Percentiles rank a stretch among this genome's conserved stretches.
These are phyloP conservation scores for Penicillium sp. DNA, from an alignment of 2,329 filamentous ascomycete species.

Conservation along the genomic window DNA sequence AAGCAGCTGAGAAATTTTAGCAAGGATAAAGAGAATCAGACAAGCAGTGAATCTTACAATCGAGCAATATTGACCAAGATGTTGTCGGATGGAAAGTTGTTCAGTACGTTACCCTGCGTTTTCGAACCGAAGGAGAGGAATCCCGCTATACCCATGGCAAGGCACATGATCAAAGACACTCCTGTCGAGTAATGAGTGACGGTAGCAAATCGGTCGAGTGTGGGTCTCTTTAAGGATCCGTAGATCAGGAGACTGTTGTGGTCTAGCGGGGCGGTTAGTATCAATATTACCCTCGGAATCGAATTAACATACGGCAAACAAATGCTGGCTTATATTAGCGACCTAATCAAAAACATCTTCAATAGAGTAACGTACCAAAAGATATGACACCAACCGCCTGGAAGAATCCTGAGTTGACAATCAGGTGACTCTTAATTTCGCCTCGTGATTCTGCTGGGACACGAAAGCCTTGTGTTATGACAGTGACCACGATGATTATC, in stretches of 20 bases:
- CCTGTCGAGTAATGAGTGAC: slow-evolving; percentile 93
- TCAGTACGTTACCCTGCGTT: slow-evolving; percentile 93
- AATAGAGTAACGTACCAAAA: slow-evolving; percentile 65
- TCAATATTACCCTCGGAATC: background rate
- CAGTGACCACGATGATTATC: slow-evolving; percentile 82
- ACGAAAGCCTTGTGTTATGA: slow-evolving; percentile 78
- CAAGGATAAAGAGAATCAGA: background rate
- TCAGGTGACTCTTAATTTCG: slow-evolving; percentile 67
- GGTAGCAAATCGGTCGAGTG: slow-evolving; percentile 87
- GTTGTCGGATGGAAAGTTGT: slow-evolving; percentile 93
- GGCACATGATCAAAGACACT: slow-evolving; percentile 87
- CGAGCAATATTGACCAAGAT: slow-evolving; percentile 92
- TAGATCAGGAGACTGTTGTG: slow-evolving; percentile 98
- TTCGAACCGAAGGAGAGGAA: slow-evolving; percentile 92
- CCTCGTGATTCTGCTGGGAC: slow-evolving; percentile 73
- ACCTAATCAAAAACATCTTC: background rate
- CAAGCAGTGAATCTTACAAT: slow-evolving; percentile 51
- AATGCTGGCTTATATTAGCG: slow-evolving; percentile 55
- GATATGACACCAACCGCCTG: slow-evolving; percentile 98
- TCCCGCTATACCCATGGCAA: slow-evolving; percentile 82
- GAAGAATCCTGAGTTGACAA: slow-evolving; percentile 85
- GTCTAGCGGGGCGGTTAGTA: slow-evolving; percentile 47
- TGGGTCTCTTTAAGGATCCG: slow-evolving; percentile 89
- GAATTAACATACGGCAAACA: slow-evolving; percentile 58
- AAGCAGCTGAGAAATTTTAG: slow-evolving; percentile 64